phyloP scores from a whole-genome alignment of 768 basidiomycete genomes.

The Mycena haematopus region DNA sequence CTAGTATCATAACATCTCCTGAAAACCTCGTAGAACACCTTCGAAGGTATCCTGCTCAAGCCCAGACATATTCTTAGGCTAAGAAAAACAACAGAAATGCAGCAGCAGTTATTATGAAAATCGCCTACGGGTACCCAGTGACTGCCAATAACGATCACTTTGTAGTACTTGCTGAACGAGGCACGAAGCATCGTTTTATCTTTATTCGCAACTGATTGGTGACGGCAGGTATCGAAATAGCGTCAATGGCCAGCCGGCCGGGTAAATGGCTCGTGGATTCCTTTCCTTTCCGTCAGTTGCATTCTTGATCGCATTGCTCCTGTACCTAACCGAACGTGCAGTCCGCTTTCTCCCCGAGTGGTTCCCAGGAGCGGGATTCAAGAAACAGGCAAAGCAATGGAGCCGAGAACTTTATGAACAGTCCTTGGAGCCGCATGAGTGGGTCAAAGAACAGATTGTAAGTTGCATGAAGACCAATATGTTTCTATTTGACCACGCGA shows the following conservation, averaged over 20 bases:
- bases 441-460: slow-evolving; percentile 29
- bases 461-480: neutral
- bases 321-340: neutral
- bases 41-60: slow-evolving; percentile 12
- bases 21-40: slow-evolving; percentile 22
- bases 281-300: slow-evolving; percentile 34
- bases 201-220: neutral
- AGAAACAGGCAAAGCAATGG: slow-evolving; percentile 31
- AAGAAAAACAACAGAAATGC: slow-evolving; percentile 22
- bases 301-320: neutral
- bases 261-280: slow-evolving; percentile 48
- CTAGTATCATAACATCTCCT: slow-evolving; percentile 21
- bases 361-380: slow-evolving; percentile 50
- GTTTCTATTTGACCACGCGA: neutral
- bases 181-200: neutral
- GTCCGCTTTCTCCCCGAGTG: slow-evolving; percentile 42
- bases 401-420: slow-evolving; percentile 16
- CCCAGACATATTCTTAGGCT: neutral
- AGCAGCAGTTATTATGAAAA: slow-evolving; percentile 30
- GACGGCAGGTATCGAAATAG: slow-evolving; percentile 17
- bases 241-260: slow-evolving; percentile 27
- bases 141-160: slow-evolving; percentile 25
- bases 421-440: slow-evolving; percentile 25
- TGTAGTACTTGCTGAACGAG: slow-evolving; percentile 38
- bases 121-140: slow-evolving; percentile 30